Percentiles rank a stretch among this genome's conserved stretches.
Evolutionary conservation across 768 basidiomycete species (phyloP).

Genomic region (Pholiota conissans): DNA sequence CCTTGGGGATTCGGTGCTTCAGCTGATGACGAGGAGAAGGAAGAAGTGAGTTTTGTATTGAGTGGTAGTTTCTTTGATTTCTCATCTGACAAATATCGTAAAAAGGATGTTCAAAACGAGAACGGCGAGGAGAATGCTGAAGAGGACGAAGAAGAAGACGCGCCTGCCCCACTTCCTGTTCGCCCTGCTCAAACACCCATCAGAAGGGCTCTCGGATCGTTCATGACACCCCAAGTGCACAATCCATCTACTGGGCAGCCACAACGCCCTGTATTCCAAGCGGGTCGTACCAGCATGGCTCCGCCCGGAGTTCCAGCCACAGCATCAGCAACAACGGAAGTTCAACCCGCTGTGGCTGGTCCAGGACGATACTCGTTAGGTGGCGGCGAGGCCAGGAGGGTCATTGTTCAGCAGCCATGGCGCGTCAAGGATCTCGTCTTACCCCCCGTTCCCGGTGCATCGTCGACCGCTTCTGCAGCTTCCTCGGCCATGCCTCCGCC

Average conservation of each 20-base stretch:
- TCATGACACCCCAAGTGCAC: slow-evolving; percentile 60
- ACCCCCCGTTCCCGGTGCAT: slow-evolving; percentile 22
- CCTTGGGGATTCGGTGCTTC: slow-evolving; percentile 39
- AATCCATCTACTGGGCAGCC: slow-evolving; percentile 10
- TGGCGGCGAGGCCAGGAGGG: slow-evolving; percentile 45
- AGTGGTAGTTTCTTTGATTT: background rate
- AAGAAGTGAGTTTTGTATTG: slow-evolving; percentile 24
- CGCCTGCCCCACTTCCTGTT: slow-evolving; percentile 13
- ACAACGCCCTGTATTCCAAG: slow-evolving; percentile 14
- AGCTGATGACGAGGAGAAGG: slow-evolving; percentile 16
- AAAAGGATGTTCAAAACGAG: slow-evolving; percentile 18
- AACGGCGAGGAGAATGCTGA: slow-evolving; percentile 18
- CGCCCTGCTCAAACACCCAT: slow-evolving; percentile 28
- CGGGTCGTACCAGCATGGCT: background rate
- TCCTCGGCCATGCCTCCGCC: background rate
- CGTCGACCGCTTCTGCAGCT: background rate
- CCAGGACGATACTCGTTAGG: slow-evolving; percentile 43
- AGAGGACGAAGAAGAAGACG: slow-evolving; percentile 17
- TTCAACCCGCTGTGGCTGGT: slow-evolving; percentile 10
- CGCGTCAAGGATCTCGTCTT: slow-evolving; percentile 55
- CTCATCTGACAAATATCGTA: slow-evolving; percentile 5
- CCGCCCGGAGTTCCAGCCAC: slow-evolving; percentile 5
- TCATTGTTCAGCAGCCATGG: slow-evolving; percentile 54
- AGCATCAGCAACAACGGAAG: background rate
- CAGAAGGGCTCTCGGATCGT: slow-evolving; percentile 34